These are phyloP conservation scores for Nyctanthes arbortristis DNA, from an alignment of 257 asterid species.

Conservation along the genomic window DNA sequence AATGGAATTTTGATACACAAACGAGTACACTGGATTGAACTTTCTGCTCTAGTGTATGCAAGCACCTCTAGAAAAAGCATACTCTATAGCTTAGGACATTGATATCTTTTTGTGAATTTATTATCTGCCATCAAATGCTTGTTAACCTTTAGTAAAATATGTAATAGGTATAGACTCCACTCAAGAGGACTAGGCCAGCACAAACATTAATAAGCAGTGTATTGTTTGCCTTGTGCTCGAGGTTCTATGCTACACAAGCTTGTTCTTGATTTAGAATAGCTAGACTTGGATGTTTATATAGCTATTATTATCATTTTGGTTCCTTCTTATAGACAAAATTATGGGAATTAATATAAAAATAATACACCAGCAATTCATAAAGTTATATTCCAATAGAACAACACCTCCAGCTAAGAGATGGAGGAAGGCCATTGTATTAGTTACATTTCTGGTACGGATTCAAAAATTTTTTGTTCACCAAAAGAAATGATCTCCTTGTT, in stretches of 20 bases:
- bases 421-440: background rate
- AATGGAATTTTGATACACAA: constrained; percentile 2
- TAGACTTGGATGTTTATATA: background rate
- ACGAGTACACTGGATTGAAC: constrained; percentile 4
- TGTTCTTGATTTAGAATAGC: constrained; percentile 5
- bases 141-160: background rate
- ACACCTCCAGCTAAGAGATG: constrained; percentile 4
- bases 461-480: constrained; percentile 7
- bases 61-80: constrained; percentile 18
- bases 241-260: constrained; percentile 17
- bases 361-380: background rate
- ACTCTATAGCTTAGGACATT: constrained; percentile 25
- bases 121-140: constrained; percentile 28
- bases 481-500: constrained; percentile 39
- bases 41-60: constrained; percentile 6
- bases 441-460: constrained; percentile 12
- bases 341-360: too few relatives aligned
- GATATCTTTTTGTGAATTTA: constrained; percentile 24
- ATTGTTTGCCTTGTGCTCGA: constrained; percentile 25
- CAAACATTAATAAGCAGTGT: constrained; percentile 29
- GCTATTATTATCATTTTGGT: constrained; percentile 2
- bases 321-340: background rate
- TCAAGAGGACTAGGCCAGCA: constrained; percentile 25
- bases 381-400: background rate
- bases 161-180: constrained; percentile 27